Evolutionary conservation across 2,329 filamentous ascomycete species (phyloP).

Genomic region (Annulohypoxylon truncatum): DNA sequence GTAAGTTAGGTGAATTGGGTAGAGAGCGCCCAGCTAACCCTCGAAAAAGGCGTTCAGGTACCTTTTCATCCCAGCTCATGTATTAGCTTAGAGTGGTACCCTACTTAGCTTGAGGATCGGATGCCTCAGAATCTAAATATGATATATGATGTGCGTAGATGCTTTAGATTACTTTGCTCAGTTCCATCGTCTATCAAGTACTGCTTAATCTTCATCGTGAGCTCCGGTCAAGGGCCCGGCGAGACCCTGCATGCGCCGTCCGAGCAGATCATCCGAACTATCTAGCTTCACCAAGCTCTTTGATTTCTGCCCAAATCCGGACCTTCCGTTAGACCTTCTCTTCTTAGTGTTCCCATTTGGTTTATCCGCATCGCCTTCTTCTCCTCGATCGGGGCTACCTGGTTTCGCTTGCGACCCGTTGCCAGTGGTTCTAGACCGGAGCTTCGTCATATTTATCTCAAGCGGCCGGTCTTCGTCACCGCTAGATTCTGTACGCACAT

Average conservation of each 20-base stretch:
- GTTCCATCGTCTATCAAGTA: neutral
- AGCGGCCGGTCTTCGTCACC: conserved; percentile 84
- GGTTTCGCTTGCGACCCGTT: conserved; percentile 32
- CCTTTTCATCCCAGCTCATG: too few species aligned
- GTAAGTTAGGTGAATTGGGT: neutral
- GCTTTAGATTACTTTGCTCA: neutral
- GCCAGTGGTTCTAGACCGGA: conserved; percentile 52
- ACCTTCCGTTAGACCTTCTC: conserved; percentile 43
- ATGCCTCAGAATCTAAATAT: too few species aligned
- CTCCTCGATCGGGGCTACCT: conserved; percentile 36
- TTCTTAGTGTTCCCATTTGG: conserved; percentile 40
- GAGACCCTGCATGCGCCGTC: conserved; percentile 68
- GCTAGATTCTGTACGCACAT: conserved; percentile 68
- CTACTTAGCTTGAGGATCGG: too few species aligned
- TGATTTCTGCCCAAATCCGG: conserved; percentile 51
- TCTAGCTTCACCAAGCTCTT: conserved; percentile 65
- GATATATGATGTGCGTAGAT: neutral
- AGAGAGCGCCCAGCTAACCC: neutral
- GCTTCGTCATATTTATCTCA: conserved; percentile 78
- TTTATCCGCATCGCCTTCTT: conserved; percentile 38
- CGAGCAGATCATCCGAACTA: conserved; percentile 68
- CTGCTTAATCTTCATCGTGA: conserved; percentile 51
- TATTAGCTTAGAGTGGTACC: too few species aligned
- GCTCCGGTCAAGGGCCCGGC: conserved; percentile 64
- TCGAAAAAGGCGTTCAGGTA: too few species aligned